Percentiles rank a stretch among this genome's conserved stretches.
Evolutionary conservation across 257 asterid genomes (phyloP).

Genomic region (Lantana camara): DNA sequence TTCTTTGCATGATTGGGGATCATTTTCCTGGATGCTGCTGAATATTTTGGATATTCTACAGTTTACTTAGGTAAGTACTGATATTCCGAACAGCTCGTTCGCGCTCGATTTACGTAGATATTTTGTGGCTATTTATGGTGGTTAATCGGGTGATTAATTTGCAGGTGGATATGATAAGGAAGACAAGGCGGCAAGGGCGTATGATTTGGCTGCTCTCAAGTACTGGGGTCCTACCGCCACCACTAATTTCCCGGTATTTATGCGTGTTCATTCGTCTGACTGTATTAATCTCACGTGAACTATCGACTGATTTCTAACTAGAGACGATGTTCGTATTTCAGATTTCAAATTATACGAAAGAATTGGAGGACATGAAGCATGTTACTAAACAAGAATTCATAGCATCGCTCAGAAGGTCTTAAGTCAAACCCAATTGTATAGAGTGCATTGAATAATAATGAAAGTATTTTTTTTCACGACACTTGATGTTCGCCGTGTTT

Average conservation of each 20-base stretch:
- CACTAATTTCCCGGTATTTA: conserved; percentile 78
- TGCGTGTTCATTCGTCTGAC: background rate
- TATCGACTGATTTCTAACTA: conserved; percentile 10
- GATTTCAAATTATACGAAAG: conserved; percentile 72
- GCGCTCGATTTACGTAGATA: background rate
- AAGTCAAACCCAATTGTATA: background rate
- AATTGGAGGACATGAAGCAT: conserved; percentile 84
- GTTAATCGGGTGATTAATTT: conserved; percentile 21
- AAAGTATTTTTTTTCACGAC: background rate
- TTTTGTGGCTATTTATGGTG: conserved; percentile 10
- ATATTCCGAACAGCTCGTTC: background rate
- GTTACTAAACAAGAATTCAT: conserved; percentile 85
- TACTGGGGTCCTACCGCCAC: conserved; percentile 97
- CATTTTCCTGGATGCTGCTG: conserved; percentile 35
- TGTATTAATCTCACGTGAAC: background rate
- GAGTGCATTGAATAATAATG: background rate
- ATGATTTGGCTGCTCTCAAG: conserved; percentile 90
- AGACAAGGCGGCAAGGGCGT: conserved; percentile 89
- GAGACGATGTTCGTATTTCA: conserved; percentile 16
- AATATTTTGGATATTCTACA: conserved; percentile 37
- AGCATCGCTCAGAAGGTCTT: conserved; percentile 85
- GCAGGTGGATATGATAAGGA: conserved; percentile 95
- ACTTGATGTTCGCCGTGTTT: background rate
- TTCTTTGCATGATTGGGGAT: conserved; percentile 46
- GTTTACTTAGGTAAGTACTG: conserved; percentile 83